Evolutionary conservation across 2,329 filamentous ascomycete genomes (phyloP).

Genomic region (Colletotrichum siamense): DNA sequence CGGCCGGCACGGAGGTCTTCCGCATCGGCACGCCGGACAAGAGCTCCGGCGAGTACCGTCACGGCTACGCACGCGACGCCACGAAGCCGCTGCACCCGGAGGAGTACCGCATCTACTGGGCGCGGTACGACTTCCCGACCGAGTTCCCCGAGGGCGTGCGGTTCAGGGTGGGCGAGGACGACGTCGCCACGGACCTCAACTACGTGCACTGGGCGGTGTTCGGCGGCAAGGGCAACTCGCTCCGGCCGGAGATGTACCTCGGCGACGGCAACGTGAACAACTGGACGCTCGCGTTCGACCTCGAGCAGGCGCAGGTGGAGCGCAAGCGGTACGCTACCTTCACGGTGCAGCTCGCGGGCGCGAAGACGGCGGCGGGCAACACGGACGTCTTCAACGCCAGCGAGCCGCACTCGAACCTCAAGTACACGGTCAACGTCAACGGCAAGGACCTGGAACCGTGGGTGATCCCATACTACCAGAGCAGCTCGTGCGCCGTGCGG

Average conservation of each 20-base stretch:
- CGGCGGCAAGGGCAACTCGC: conserved; percentile 53
- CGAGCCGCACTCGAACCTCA: conserved; percentile 56
- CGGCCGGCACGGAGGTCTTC: conserved; percentile 64
- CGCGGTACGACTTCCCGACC: conserved; percentile 57
- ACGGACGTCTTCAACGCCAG: conserved; percentile 60
- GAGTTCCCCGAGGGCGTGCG: conserved; percentile 62
- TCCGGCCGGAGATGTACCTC: conserved; percentile 42
- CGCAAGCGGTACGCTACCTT: conserved; percentile 57
- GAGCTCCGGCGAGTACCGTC: conserved; percentile 61
- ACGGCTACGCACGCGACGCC: conserved; percentile 52
- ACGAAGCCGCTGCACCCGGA: conserved; percentile 52
- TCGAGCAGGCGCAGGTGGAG: conserved; percentile 41
- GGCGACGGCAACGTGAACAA: conserved; percentile 54
- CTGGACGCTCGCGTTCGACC: conserved; percentile 59
- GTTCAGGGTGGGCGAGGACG: conserved; percentile 57
- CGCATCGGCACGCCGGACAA: conserved; percentile 67
- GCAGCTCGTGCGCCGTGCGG: conserved; percentile 63
- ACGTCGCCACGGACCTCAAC: conserved; percentile 55
- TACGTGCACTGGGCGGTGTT: conserved; percentile 69
- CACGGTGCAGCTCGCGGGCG: conserved; percentile 67
- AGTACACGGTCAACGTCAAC: conserved; percentile 43
- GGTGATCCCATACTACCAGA: conserved; percentile 63
- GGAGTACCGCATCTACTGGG: conserved; percentile 64
- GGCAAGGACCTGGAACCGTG: conserved; percentile 48
- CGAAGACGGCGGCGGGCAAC: conserved; percentile 66